A percentile compares a stretch with the other conserved stretches of the same genome.
Evolutionary conservation across 306 rosid species (phyloP).

Genomic region (Luffa aegyptiaca): DNA sequence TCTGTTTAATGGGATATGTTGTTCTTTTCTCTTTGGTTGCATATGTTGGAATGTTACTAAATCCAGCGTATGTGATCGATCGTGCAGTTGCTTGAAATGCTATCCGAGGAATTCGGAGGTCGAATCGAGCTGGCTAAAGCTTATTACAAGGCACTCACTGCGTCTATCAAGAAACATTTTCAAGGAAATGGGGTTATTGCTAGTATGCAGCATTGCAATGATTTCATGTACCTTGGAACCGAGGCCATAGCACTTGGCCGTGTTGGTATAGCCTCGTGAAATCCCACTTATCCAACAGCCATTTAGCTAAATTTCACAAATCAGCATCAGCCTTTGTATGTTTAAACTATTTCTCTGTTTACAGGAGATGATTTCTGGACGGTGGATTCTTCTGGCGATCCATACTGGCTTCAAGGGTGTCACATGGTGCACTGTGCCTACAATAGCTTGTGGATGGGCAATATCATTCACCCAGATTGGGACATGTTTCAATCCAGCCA

Average conservation of each 20-base stretch:
- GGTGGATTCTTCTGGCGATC: conserved; percentile 47
- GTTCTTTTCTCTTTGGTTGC: not conserved
- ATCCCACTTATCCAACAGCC: not conserved
- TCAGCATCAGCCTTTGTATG: not conserved
- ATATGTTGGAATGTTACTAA: not conserved
- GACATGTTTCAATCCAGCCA: conserved; percentile 76
- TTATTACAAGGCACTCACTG: conserved; percentile 53
- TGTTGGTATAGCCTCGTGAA: conserved; percentile 33
- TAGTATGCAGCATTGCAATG: conserved; percentile 78
- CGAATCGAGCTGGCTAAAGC: conserved; percentile 53
- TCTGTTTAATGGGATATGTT: not conserved
- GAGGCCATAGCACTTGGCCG: conserved; percentile 63
- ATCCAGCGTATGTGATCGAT: not conserved
- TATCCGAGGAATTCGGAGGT: conserved; percentile 61
- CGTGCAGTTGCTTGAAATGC: conserved; percentile 58
- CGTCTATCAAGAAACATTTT: conserved; percentile 50
- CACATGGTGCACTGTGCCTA: conserved; percentile 82
- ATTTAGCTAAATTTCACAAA: not conserved
- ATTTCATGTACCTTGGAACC: conserved; percentile 75
- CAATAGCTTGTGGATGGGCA: conserved; percentile 78
- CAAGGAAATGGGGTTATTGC: conserved; percentile 72
- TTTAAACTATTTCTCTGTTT: not conserved
- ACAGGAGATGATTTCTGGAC: conserved; percentile 82
- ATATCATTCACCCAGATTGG: conserved; percentile 75
- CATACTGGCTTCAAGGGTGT: conserved; percentile 77